These are phyloP conservation scores for Domatiomyces catenatus DNA, from an alignment of 2,329 filamentous ascomycete genomes.

Conservation along the genomic window DNA sequence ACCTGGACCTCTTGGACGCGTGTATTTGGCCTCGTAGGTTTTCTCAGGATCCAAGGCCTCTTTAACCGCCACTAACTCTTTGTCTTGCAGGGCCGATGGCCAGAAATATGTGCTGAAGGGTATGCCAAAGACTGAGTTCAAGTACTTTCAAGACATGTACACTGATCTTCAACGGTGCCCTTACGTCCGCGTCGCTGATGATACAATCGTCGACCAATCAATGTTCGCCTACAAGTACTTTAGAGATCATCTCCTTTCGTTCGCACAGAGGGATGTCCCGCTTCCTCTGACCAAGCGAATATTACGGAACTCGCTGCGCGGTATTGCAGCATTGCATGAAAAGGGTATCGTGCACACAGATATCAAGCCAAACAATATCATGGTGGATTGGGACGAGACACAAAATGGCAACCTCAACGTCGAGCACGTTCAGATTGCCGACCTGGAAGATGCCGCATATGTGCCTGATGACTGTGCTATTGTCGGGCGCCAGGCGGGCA, in stretches of 20 bases:
- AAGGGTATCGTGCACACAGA: conserved; percentile 24
- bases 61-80: conserved; percentile 4
- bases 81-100: conserved; percentile 4
- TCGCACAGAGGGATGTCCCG: conserved; percentile 28
- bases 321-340: conserved; percentile 23
- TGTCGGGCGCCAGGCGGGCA: conserved; percentile 18
- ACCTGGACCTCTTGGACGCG: conserved; percentile 2
- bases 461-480: conserved; percentile 8
- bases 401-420: conserved; percentile 9
- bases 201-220: conserved; percentile 30
- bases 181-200: conserved; percentile 26
- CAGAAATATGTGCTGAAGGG: conserved; percentile 19
- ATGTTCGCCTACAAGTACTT: conserved; percentile 35
- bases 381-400: conserved; percentile 21
- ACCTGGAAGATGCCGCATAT: conserved; percentile 17
- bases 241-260: conserved; percentile 29
- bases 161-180: conserved; percentile 17
- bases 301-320: conserved; percentile 28
- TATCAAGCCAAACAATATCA: conserved; percentile 25
- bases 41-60: conserved; percentile 1
- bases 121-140: conserved; percentile 15
- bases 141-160: conserved; percentile 12
- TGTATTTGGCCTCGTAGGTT: conserved; percentile 5
- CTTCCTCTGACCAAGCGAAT: conserved; percentile 27
- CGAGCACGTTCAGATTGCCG: conserved; percentile 19